A percentile compares a stretch with the other conserved stretches of the same genome.
These are phyloP conservation scores for Berkeleyomyces basicola DNA, from an alignment of 2,329 filamentous ascomycete genomes.

Conservation along the genomic window DNA sequence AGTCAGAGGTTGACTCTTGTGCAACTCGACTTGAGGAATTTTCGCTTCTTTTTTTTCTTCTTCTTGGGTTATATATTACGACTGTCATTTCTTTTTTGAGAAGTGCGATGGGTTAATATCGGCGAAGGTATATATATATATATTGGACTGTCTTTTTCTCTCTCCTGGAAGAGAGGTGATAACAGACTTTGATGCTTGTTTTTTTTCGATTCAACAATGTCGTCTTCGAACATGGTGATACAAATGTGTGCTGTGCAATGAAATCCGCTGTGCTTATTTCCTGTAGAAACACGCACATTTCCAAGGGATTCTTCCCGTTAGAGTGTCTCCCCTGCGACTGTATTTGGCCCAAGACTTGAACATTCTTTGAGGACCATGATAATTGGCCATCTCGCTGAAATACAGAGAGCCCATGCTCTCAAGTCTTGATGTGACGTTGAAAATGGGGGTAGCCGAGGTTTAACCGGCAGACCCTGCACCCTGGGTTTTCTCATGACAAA, in stretches of 20 bases:
- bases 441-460: neutral
- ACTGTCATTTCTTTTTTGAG: conserved; percentile 1
- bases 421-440: neutral
- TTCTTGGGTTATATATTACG: conserved; percentile 8
- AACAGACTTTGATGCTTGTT: neutral
- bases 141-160: neutral
- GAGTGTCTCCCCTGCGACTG: too few species aligned
- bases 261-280: too few species aligned
- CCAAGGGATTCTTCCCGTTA: too few species aligned
- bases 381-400: too few species aligned
- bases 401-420: too few species aligned
- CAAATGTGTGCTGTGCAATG: neutral
- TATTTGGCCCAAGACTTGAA: too few species aligned
- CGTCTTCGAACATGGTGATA: neutral
- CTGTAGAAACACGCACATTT: too few species aligned
- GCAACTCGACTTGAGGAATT: conserved; percentile 11
- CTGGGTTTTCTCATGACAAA: neutral
- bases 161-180: neutral
- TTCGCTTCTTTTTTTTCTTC: conserved; percentile 7
- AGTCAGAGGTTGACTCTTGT: neutral
- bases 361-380: too few species aligned
- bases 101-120: neutral
- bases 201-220: neutral
- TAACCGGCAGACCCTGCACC: neutral
- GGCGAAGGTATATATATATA: neutral